Base-by-base conservation (phyloP, 345 rosid genomes). In the Erodium maritimum region DNA sequence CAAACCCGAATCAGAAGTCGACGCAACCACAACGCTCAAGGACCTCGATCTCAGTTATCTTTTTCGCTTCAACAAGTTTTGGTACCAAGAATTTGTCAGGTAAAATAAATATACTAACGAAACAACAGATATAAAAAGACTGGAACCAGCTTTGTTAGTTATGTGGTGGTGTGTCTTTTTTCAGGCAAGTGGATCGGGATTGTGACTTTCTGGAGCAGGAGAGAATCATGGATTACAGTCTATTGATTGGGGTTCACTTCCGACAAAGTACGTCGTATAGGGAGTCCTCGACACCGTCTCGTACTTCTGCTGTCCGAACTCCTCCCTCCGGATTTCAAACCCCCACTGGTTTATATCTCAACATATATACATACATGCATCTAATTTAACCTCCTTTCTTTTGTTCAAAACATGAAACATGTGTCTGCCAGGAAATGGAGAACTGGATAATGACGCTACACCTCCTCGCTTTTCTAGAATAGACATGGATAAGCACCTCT, bases 191-290 rank as follows among this genome's bases (percentile, higher is more conserved):
- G 50, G 71, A 79, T 58, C 64, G 80, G 23, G 91, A 84, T 25
- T 81, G 91, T 29, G 91, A 82, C 70, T 82, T 84, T 61, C 75
- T 84, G 48, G 87, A 84, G 71, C 74, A 77, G 51, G 91, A 84
- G 67, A 75, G 70, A 60, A 83, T 83, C 55, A 83, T 83, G 86
- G 90, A 83, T 62, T 83, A 81, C 19, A 82, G 91, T 74, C 87
- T 84, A 52, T 68, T 84, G 61, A 66, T 84, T 55, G 91, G 91
- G 69, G 74, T 84, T 50, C 91, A 84, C 69, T 84, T 81, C 52
- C 77, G 67, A 21, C 71, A 84, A 23, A 37, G 19, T 20, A 50
- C 71, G 22, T 61, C 25, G 1, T 20, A 55, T 18, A 66, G 50
- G 29, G 66, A 66, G 18, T 52, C 66, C 61, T 69, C 4, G 11